phyloP scores from a whole-genome alignment of 768 basidiomycete genomes.

The Paxillus ammoniavirescens region DNA sequence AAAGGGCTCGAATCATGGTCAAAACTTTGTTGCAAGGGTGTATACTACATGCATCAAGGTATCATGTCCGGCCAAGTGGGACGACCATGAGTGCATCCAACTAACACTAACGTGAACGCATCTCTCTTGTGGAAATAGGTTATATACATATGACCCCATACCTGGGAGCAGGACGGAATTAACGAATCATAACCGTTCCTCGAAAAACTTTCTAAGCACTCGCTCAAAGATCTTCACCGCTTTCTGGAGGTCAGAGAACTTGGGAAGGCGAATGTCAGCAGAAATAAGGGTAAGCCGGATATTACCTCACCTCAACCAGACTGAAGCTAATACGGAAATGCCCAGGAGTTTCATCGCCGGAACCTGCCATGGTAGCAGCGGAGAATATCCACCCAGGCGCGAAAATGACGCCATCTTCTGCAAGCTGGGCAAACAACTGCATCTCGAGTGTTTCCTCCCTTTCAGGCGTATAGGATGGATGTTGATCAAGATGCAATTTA shows the following conservation, averaged over 20 bases:
- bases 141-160: neutral
- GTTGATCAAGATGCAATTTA: conserved; percentile 57
- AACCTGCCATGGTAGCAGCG: conserved; percentile 22
- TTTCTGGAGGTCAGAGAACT: conserved; percentile 41
- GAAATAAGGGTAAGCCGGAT: neutral
- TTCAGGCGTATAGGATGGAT: conserved; percentile 42
- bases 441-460: conserved; percentile 47
- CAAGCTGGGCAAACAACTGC: conserved; percentile 59
- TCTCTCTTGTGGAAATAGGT: too few relatives aligned
- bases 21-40: too few relatives aligned
- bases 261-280: neutral
- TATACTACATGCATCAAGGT: too few relatives aligned
- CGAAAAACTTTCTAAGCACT: conserved; percentile 45
- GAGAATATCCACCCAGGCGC: conserved; percentile 48
- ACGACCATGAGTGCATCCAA: too few relatives aligned
- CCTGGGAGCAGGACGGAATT: neutral
- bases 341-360: conserved; percentile 35
- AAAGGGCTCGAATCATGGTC: too few relatives aligned
- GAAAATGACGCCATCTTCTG: conserved; percentile 61
- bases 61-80: too few relatives aligned
- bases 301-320: conserved; percentile 43
- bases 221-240: conserved; percentile 45
- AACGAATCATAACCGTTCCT: neutral
- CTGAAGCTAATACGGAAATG: conserved; percentile 62
- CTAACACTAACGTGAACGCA: too few relatives aligned